Evolutionary conservation across 192 early-diverging fungal genomes (phyloP), one percentile per base, ranked within the genome.

Genomic region (Thamnidium elegans): DNA sequence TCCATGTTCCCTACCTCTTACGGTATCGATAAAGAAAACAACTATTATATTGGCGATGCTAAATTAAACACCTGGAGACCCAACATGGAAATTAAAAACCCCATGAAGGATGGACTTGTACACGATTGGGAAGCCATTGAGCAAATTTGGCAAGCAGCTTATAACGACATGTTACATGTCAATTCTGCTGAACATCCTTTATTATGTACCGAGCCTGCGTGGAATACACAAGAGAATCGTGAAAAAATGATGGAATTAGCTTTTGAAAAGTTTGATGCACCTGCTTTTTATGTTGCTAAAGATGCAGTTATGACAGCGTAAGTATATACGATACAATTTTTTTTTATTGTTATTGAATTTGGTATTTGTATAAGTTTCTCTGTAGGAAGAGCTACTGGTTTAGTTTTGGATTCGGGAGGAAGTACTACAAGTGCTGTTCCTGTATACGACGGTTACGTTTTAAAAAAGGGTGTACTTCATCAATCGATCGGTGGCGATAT

Each of bases 381-480:
- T 6, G 83, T 92, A 1, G 97, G 97, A 30, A 75, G 83, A 52
- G 81, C 92, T 31, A 95, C 91, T 10, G 94, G 88, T 3, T 77
- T 99, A n/a, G 92, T 99, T 32, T 68, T 99, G 42, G 94, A 97
- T 70, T 94, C 91, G 19, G 97, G 97, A 10, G 93, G 88, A 65
- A 79, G 86, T 46, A 84, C 78, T 51, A 92, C 93, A 1, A 96
- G 92, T 62, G 94, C 87, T 6, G 89, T 93, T 2, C 95, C 97
- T 19, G 97, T 99, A 6, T 90, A 89, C 69, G 97, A 99, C 66
- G 97, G 97, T 36, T 98, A 89, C 69, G 92, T 94, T 8, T 73
- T 99, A 47, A 94, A 94, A 68, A 96, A 97, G 81, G 77, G 81
- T 30, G 82, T 84, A 31, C 78, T 92, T 48, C 78, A 84, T 50